These are phyloP conservation scores for Chlamydomonas sp. DNA, from an alignment of 139 green algal genomes.

Conservation along the genomic window DNA sequence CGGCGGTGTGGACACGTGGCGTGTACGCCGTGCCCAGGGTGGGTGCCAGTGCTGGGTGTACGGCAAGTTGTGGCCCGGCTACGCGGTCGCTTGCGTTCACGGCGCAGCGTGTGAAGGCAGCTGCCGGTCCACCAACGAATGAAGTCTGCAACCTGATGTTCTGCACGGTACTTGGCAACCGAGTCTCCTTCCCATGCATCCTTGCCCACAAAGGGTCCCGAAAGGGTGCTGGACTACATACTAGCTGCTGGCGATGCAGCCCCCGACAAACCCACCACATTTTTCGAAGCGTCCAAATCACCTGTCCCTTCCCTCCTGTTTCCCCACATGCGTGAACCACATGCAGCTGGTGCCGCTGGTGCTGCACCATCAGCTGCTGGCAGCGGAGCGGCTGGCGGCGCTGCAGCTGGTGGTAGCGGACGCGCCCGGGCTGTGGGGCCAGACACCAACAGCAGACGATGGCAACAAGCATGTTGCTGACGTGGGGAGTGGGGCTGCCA, in stretches of 20 bases:
- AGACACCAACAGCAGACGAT: no score
- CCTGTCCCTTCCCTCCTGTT: no score
- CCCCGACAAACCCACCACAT: neutral
- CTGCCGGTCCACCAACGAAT: no score
- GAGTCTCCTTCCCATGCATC: no score
- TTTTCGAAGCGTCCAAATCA: neutral
- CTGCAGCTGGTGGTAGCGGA: slow-evolving; percentile 35
- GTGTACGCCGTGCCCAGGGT: slow-evolving; percentile 12
- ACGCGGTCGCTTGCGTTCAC: neutral
- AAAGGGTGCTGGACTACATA: no score
- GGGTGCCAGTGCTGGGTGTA: neutral
- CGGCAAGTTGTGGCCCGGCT: neutral
- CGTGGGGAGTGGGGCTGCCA: no score
- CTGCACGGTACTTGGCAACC: no score
- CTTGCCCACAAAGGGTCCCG: no score
- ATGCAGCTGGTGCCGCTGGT: neutral
- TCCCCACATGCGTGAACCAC: neutral
- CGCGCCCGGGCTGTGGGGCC: neutral
- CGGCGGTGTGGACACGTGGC: slow-evolving; percentile 17
- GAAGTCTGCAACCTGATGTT: no score
- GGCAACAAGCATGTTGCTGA: no score
- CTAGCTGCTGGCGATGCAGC: neutral
- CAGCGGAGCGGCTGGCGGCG: slow-evolving; percentile 5
- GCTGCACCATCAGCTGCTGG: slow-evolving; percentile 8
- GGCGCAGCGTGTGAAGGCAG: no score